Evolutionary conservation across 768 basidiomycete species (phyloP), one percentile per base, ranked within the genome.

Genomic region (Gloeopeniophorella convolvens): DNA sequence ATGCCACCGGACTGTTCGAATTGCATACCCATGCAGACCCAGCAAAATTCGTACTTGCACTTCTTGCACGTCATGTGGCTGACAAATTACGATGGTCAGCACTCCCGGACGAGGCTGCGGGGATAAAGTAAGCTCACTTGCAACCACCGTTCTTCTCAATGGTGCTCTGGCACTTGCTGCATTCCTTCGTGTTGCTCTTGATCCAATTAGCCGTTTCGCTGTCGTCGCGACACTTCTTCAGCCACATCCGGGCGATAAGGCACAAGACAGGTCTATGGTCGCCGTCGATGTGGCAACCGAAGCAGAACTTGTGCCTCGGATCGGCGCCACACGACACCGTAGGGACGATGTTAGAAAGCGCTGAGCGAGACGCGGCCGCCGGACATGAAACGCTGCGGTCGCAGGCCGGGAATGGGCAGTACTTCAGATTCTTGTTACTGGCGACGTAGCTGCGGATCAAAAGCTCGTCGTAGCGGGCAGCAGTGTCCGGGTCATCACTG

Each of bases 11-110:
- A 60, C 16, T 51, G 37, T 18, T 57, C 51, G 10, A 43, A 48
- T 21, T 51, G 20, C 64, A 61, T 62, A 79, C 88, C 95, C 93
- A 97, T 96, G 71, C 96, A 99, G 33, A 99, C 94, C 96, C 96
- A 99, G 66, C 96, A 99, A 67, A 97, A 99, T 72, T 91, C 90
- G 59, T 92, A 82, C 63, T 91, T 95, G 77, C 96, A 98, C 71
- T 97, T 98, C 77, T 96, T 95, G 75, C 96, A 98, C 16, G 95
- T 98, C 95, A 99, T 99, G 67, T 99, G 96, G 74, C 94, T 96
- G 57, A 8, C 33, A 51, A 20, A 16, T 40, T 56, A 34, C 40
- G 44, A 46, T 63, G 30, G 60, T 59, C 36, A 50, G 45, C 45
- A 48, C 26, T 42, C 30, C 23, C 21, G 37, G 10, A 42, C 34